Evolutionary conservation across 208 protist species (phyloP).

Genomic region (Trypanosoma boissoni): DNA sequence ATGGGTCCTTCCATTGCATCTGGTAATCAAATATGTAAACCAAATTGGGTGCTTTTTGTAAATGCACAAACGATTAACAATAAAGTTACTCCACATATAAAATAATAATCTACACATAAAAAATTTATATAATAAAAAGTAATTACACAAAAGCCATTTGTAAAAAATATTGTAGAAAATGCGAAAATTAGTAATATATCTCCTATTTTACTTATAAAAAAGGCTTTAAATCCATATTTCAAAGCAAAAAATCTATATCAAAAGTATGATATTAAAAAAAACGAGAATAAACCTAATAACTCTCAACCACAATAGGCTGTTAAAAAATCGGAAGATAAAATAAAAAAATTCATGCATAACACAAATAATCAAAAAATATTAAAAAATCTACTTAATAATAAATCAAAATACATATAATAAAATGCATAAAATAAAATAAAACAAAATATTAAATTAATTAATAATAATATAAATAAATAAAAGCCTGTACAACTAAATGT

Average conservation of each 20-base stretch:
- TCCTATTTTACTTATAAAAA: conserved; percentile 85
- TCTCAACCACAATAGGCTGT: conserved; percentile 83
- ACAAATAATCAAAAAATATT: conserved; percentile 84
- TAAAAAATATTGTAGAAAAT: conserved; percentile 49
- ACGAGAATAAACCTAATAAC: conserved; percentile 81
- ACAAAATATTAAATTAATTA: conserved; percentile 82
- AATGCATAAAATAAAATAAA: conserved; percentile 81
- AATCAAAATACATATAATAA: conserved; percentile 90
- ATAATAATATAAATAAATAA: conserved; percentile 75
- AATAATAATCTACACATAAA: conserved; percentile 79
- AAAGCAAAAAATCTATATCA: conserved; percentile 79
- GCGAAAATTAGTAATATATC: conserved; percentile 65
- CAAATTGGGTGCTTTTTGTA: conserved; percentile 80
- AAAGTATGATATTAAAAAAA: conserved; percentile 88
- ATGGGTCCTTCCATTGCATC: conserved; percentile 84
- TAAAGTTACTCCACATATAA: conserved; percentile 42
- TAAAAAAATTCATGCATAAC: conserved; percentile 87
- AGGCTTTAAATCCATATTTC: conserved; percentile 84
- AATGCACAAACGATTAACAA: conserved; percentile 72
- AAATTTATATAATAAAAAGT: conserved; percentile 70
- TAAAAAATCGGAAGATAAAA: conserved; percentile 80
- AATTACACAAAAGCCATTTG: conserved; percentile 53
- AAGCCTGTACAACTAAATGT: conserved; percentile 60
- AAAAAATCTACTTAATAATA: conserved; percentile 68
- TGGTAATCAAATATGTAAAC: conserved; percentile 77